These are phyloP conservation scores for Chrysanthemum makinoi DNA, from an alignment of 129 eudicot genomes.

Conservation along the genomic window DNA sequence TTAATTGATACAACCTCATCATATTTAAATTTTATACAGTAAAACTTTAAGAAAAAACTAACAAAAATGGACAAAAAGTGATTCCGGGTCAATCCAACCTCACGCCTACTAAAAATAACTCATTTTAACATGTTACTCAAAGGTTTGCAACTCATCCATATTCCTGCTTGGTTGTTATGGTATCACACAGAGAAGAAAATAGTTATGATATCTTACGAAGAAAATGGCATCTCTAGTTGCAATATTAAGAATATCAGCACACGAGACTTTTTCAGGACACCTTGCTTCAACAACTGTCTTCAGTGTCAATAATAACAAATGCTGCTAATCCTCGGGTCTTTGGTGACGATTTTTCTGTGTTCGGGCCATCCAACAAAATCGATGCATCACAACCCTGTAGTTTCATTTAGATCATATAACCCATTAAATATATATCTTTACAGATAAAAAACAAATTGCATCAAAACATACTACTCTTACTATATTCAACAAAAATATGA, in stretches of 20 bases:
- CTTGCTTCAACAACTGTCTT: conserved; percentile 64
- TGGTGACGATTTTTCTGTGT: conserved; percentile 61
- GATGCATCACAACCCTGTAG: conserved; percentile 92
- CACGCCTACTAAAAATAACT: not conserved
- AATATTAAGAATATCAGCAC: conserved; percentile 81
- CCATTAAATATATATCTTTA: not conserved
- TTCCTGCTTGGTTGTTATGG: not conserved
- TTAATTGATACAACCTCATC: no score
- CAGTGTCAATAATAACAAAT: conserved; percentile 55
- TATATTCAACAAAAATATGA: no score
- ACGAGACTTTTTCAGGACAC: conserved; percentile 75
- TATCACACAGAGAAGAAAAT: not conserved
- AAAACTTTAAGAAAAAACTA: no score
- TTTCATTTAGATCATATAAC: not conserved
- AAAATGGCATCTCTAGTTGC: conserved; percentile 69
- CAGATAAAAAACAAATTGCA: no score
- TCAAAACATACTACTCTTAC: not conserved
- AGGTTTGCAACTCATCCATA: not conserved
- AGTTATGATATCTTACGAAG: conserved; percentile 36
- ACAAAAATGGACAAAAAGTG: no score
- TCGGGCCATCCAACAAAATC: conserved; percentile 63
- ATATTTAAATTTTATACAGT: no score
- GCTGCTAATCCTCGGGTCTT: conserved; percentile 59
- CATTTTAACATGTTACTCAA: not conserved
- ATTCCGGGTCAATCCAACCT: no score